Conservation (phyloP, 768 basidiomycete species). For the Guyanaporus albipodus region DNA sequence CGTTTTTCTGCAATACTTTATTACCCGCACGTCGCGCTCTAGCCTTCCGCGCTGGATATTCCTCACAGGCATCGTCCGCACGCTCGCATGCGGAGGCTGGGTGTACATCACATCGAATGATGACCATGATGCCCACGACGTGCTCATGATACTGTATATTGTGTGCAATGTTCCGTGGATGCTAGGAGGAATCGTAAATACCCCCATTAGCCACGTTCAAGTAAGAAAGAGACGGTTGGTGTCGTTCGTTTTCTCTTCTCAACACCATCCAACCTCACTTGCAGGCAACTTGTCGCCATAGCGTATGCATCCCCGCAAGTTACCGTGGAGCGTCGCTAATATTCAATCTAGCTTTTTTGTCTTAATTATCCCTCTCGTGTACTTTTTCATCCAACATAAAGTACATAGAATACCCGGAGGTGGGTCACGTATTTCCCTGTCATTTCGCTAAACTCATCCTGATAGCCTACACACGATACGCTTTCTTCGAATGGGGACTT, state of each 20-base stretch:
- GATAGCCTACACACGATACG: slow-evolving; percentile 80
- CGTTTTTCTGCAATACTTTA: slow-evolving; percentile 58
- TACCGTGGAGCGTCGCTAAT: neutral
- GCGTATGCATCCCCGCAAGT: slow-evolving; percentile 31
- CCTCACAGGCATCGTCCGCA: slow-evolving; percentile 62
- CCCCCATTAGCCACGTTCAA: slow-evolving; percentile 37
- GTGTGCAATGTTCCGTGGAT: slow-evolving; percentile 88
- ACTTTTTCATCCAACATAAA: slow-evolving; percentile 86
- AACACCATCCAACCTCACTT: neutral
- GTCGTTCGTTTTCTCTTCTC: neutral
- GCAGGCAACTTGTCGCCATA: slow-evolving; percentile 51
- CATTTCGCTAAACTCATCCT: neutral
- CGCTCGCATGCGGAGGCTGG: slow-evolving; percentile 86
- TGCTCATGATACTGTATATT: slow-evolving; percentile 86
- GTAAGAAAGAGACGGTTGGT: slow-evolving; percentile 53
- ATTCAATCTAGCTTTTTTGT: slow-evolving; percentile 57
- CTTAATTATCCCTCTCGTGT: slow-evolving; percentile 67
- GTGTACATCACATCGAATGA: slow-evolving; percentile 86
- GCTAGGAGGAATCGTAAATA: slow-evolving; percentile 61
- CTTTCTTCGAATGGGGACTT: slow-evolving; percentile 85
- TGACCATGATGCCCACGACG: slow-evolving; percentile 79
- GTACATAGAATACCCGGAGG: slow-evolving; percentile 75
- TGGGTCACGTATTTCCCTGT: slow-evolving; percentile 28
- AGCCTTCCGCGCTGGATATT: slow-evolving; percentile 51
- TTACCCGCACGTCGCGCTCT: slow-evolving; percentile 43